phyloP scores from a whole-genome alignment of 495 filamentous ascomycete species.

The Hypoxylon perforatum region DNA sequence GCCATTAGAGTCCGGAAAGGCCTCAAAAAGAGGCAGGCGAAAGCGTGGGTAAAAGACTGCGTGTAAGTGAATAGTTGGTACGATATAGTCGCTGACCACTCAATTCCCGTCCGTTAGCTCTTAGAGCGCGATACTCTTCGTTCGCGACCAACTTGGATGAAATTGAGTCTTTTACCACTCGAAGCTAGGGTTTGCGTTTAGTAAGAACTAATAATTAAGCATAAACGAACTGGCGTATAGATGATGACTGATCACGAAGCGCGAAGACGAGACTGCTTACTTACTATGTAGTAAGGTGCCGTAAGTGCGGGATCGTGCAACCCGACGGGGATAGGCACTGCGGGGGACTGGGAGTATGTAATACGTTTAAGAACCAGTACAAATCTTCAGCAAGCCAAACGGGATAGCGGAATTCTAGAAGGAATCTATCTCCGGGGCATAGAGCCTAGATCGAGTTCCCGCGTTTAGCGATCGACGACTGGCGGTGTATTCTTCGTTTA shows the following conservation, averaged over 20 bases:
- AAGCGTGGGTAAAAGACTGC: too few relatives aligned
- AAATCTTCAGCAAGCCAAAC: not conserved
- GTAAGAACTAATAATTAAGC: constrained; percentile 1
- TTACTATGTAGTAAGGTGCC: not conserved
- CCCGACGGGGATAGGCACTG: constrained; percentile 17
- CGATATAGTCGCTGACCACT: not conserved
- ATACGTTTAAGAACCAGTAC: not conserved
- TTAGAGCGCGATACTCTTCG: not conserved
- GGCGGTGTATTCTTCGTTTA: constrained; percentile 15
- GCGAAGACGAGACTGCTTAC: constrained; percentile 9
- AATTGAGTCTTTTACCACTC: not conserved
- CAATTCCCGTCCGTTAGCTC: not conserved
- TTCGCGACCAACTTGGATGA: not conserved
- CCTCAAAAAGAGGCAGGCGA: constrained; percentile 19
- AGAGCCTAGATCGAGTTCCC: constrained; percentile 2
- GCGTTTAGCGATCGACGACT: constrained; percentile 11
- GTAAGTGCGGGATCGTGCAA: constrained; percentile 19
- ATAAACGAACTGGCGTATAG: constrained; percentile 11
- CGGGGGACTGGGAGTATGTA: constrained; percentile 2
- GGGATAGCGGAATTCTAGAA: not conserved
- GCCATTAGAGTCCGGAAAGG: constrained; percentile 16
- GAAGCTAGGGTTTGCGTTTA: not conserved
- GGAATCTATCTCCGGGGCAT: constrained; percentile 7
- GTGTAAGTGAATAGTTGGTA: too few relatives aligned
- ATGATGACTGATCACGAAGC: constrained; percentile 17